Evolutionary conservation across 2,329 filamentous ascomycete species (phyloP), one percentile per base, ranked within the genome.

Genomic region (Alternaria dauci): DNA sequence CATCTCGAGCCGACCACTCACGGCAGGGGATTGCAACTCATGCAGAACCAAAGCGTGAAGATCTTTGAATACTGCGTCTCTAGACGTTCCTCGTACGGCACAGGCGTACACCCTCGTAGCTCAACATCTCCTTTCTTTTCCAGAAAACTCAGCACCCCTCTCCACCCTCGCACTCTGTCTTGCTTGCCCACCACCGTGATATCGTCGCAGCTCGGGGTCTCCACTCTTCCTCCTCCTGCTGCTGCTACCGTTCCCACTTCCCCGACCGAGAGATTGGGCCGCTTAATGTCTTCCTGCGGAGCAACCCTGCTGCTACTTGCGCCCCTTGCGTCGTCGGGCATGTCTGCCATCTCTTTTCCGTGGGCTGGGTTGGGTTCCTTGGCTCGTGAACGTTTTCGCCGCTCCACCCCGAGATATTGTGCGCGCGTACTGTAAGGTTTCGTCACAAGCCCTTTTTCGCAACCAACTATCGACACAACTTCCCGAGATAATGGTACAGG

Each of bases 21-120:
- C 86, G 87, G 86, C 32, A 89, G 70, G 8, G 87, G 79, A 68
- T 85, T 87, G 43, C 85, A 79, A 57, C 86, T 81, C 60, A 86
- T 82, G 20, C 84, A 86, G 69, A 88, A 87, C 80, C 87, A 88
- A 25, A 88, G 79, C 4, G 86, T 87, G 69, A 89, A 88, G 46
- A 89, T 79, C 61, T 86, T 85, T 73, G 80, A 80, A 65, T 85
- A 85, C 36, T 81, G 79, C 8, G 79, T 86, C 62, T 85, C 81
- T 1, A 81, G 87, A 42, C 87, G 80, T 61, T 85, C 78, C 55
- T 86, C 82, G 23, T 82, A 62, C 1, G 86, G 84, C 23, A 89
- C 84, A 1, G 87, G 87, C 58, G 81, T 81, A 67, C 87, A 81
- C 4, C 87, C 87, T 61, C 73, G 67, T 9, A 78, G 55, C 44